Conservation (phyloP, 768 basidiomycete genomes). For the Mrakia frigida region DNA sequence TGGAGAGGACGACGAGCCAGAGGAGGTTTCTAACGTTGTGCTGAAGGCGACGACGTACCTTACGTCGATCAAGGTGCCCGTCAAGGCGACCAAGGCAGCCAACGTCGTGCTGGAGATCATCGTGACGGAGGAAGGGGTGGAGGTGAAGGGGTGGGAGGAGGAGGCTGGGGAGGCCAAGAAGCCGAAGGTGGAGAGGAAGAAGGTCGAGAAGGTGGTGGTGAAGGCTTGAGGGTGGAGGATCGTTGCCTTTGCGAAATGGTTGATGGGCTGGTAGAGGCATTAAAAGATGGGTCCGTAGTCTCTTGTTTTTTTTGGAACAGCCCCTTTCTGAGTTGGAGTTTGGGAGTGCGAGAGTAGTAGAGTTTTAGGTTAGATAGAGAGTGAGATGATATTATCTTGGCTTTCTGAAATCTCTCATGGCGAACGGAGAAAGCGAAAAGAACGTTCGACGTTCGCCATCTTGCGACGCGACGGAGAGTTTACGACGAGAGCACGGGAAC, state of each 20-base stretch:
- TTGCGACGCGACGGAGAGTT: no score
- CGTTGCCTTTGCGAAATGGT: neutral
- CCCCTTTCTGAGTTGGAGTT: no score
- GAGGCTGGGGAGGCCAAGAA: neutral
- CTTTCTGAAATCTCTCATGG: no score
- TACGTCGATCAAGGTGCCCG: conserved; percentile 18
- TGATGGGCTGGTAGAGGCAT: conserved; percentile 1
- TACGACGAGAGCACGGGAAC: no score
- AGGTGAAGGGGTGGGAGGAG: conserved; percentile 24
- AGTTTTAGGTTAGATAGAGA: no score
- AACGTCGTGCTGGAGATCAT: conserved; percentile 26
- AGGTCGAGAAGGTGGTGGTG: neutral
- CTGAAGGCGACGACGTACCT: conserved; percentile 35
- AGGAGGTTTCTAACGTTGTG: conserved; percentile 46
- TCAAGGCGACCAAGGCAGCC: conserved; percentile 18
- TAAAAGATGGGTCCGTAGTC: conserved; percentile 11
- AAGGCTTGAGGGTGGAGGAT: conserved; percentile 14
- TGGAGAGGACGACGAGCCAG: conserved; percentile 48
- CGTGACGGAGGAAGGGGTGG: conserved; percentile 10
- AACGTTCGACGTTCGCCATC: no score
- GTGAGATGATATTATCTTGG: no score
- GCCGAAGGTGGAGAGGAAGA: neutral
- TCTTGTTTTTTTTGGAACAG: neutral
- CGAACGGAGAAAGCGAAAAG: no score
- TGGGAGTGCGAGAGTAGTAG: no score